phyloP scores from a whole-genome alignment of 768 basidiomycete genomes.

The Auricularia auricula-judae region DNA sequence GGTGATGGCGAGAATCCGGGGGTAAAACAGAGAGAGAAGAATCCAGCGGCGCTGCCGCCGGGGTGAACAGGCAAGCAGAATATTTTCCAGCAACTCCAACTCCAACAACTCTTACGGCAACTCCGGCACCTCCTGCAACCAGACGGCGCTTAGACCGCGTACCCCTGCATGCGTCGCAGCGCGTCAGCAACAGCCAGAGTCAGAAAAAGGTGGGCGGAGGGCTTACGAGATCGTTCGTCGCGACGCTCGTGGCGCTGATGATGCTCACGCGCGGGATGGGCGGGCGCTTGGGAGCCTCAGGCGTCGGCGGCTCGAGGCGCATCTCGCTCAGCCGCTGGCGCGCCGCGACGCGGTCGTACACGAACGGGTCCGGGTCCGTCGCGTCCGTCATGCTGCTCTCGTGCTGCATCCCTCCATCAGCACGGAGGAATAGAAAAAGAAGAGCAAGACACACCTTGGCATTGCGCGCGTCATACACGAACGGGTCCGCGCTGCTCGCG shows the following conservation, averaged over 20 bases:
- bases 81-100: too few species aligned
- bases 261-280: constrained; percentile 1
- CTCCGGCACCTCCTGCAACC: too few species aligned
- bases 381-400: neutral
- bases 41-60: too few species aligned
- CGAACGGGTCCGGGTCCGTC: neutral
- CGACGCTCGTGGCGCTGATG: constrained; percentile 1
- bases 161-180: neutral
- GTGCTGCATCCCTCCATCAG: neutral
- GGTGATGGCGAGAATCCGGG: too few species aligned
- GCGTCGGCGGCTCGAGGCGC: neutral
- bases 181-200: neutral
- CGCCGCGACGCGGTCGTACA: constrained; percentile 1
- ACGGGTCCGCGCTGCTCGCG: neutral
- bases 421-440: neutral
- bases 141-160: neutral
- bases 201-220: neutral
- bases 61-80: too few species aligned
- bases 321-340: neutral
- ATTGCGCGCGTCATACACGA: neutral
- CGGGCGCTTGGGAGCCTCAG: neutral
- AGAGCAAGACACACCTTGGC: neutral
- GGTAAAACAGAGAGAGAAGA: too few species aligned
- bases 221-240: neutral
- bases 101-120: too few species aligned